Percentiles rank a stretch among this genome's conserved stretches.
phyloP scores from a whole-genome alignment of 306 rosid species.

The Castanea sativa region DNA sequence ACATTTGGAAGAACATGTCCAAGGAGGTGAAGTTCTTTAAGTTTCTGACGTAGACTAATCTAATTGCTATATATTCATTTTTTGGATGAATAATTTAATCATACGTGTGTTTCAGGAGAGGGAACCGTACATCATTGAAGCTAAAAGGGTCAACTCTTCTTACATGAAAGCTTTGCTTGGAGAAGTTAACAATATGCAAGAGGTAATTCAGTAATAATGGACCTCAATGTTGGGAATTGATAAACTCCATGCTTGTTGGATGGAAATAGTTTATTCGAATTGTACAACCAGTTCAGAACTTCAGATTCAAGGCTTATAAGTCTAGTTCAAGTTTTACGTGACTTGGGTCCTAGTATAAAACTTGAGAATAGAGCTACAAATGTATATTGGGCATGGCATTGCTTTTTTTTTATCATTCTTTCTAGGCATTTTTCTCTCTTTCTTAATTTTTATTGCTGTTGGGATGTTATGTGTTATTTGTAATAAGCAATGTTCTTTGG shows the following conservation, averaged over 20 bases:
- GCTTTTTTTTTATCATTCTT: background rate
- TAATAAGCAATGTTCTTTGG: background rate
- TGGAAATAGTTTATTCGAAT: background rate
- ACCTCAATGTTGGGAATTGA: background rate
- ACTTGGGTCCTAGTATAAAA: background rate
- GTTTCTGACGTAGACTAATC: background rate
- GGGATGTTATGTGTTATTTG: background rate
- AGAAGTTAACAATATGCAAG: constrained; percentile 29
- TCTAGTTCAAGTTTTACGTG: background rate
- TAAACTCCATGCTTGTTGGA: background rate
- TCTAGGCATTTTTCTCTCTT: background rate
- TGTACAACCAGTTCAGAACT: background rate
- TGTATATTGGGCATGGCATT: background rate
- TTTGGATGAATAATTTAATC: background rate
- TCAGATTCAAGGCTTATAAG: constrained; percentile 2
- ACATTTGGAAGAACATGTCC: constrained; percentile 53
- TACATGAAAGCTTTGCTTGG: constrained; percentile 28
- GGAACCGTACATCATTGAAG: constrained; percentile 36
- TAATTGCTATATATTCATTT: background rate
- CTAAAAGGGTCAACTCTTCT: constrained; percentile 31
- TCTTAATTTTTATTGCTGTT: background rate
- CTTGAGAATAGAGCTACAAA: background rate
- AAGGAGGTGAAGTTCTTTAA: constrained; percentile 31
- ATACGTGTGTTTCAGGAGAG: constrained; percentile 43
- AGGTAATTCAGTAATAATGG: constrained; percentile 30